Conservation (phyloP, 306 rosid genomes). For the Pterocarpus macrocarpus region DNA sequence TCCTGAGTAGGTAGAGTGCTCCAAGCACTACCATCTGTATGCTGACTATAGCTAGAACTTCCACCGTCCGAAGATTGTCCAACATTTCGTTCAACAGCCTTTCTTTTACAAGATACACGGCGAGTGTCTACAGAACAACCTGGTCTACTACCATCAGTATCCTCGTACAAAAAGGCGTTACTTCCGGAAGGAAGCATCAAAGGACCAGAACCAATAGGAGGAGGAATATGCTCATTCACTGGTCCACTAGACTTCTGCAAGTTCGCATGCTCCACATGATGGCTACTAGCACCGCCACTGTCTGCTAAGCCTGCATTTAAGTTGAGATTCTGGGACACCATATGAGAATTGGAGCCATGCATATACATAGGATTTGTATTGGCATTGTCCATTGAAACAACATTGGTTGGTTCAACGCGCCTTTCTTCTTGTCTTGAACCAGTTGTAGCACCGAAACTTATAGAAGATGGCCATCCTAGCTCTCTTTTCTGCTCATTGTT, state of each 20-base stretch:
- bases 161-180: slow-evolving; percentile 58
- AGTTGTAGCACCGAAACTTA: slow-evolving; percentile 55
- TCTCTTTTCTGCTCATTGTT: slow-evolving; percentile 75
- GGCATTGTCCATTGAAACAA: slow-evolving; percentile 61
- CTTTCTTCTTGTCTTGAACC: slow-evolving; percentile 70
- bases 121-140: slow-evolving; percentile 77
- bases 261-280: slow-evolving; percentile 60
- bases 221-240: slow-evolving; percentile 60
- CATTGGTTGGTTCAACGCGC: slow-evolving; percentile 61
- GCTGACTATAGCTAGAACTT: slow-evolving; percentile 79
- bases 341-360: slow-evolving; percentile 64
- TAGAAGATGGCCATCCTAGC: slow-evolving; percentile 75
- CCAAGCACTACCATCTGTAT: slow-evolving; percentile 67
- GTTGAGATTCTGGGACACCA: slow-evolving; percentile 66
- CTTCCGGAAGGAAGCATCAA: slow-evolving; percentile 69
- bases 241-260: slow-evolving; percentile 69
- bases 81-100: slow-evolving; percentile 73
- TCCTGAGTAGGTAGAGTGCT: slow-evolving; percentile 62
- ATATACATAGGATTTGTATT: slow-evolving; percentile 60
- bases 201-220: slow-evolving; percentile 60
- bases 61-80: slow-evolving; percentile 80
- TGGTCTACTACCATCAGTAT: slow-evolving; percentile 71
- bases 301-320: slow-evolving; percentile 69
- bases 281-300: slow-evolving; percentile 53
- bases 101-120: slow-evolving; percentile 83